Conservation (phyloP, 2,329 filamentous ascomycete genomes). For the Plectosphaerella sp. region DNA sequence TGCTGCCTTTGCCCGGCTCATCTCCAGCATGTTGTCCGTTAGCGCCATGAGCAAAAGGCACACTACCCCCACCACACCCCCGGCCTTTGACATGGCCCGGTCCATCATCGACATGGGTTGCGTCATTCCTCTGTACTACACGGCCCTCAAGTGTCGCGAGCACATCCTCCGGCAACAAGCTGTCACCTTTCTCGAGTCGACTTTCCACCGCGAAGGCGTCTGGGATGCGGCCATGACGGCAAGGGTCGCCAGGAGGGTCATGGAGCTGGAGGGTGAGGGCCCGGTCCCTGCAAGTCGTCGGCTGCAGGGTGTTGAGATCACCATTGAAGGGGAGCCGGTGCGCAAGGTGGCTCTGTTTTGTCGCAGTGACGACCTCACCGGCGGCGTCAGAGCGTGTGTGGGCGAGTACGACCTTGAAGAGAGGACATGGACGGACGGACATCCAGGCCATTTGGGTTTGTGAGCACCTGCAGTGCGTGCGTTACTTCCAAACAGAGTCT, state of each 20-base stretch:
- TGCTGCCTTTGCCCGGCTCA: conserved; percentile 23
- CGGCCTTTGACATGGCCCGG: conserved; percentile 20
- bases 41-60: not conserved
- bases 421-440: not conserved
- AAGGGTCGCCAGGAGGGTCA: conserved; percentile 26
- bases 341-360: not conserved
- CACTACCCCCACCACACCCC: not conserved
- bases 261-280: conserved; percentile 29
- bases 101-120: conserved; percentile 37
- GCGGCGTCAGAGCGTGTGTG: not conserved
- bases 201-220: conserved; percentile 31
- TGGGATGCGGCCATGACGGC: conserved; percentile 31
- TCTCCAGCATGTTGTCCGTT: conserved; percentile 15
- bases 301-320: not conserved
- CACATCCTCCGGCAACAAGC: conserved; percentile 33
- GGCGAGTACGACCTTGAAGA: not conserved
- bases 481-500: not conserved
- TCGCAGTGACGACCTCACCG: not conserved
- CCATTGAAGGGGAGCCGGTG: not conserved
- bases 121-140: conserved; percentile 39
- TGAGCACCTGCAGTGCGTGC: no score
- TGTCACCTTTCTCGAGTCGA: conserved; percentile 21
- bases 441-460: no score
- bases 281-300: not conserved
- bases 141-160: conserved; percentile 41